Conservation (phyloP, 805 yeast genomes). For the Wickerhamiella nectarea region DNA sequence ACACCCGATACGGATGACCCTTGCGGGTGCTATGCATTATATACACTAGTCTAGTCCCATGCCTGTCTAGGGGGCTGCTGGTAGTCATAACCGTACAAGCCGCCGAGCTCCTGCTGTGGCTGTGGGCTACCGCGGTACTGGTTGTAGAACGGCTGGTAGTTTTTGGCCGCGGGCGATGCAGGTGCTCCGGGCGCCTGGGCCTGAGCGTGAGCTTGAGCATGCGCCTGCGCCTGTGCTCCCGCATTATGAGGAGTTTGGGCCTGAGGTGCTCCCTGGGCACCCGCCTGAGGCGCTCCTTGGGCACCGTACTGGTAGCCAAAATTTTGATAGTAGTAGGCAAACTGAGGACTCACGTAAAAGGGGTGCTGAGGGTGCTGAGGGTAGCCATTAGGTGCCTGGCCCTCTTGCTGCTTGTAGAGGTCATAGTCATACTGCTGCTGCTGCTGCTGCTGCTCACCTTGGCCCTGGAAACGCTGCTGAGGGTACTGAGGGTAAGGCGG, state of each 20-base stretch:
- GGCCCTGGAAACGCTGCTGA: slow-evolving; percentile 7
- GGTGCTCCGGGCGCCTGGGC: background rate
- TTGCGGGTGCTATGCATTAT: background rate
- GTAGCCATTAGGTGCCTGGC: slow-evolving; percentile 2
- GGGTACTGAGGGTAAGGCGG: slow-evolving; percentile 2
- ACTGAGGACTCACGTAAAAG: slow-evolving; percentile 1
- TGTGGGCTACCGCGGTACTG: slow-evolving; percentile 11
- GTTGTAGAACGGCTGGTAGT: slow-evolving; percentile 6
- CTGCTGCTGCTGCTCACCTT: slow-evolving; percentile 2
- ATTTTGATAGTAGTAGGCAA: slow-evolving; percentile 8
- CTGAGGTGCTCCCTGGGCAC: no score
- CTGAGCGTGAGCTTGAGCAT: background rate
- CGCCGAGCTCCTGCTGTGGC: slow-evolving; percentile 8
- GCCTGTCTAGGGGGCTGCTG: background rate
- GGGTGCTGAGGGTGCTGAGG: slow-evolving; percentile 4
- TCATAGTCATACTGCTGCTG: slow-evolving; percentile 1
- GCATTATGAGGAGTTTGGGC: no score
- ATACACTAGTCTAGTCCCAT: background rate
- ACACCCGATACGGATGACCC: no score
- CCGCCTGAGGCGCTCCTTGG: background rate
- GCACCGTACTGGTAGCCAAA: slow-evolving; percentile 2
- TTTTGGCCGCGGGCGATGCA: slow-evolving; percentile 8
- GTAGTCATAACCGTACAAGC: background rate
- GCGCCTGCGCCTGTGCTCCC: slow-evolving; percentile 11
- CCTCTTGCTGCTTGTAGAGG: slow-evolving; percentile 5